Base-by-base conservation (phyloP, 768 basidiomycete species). In the Hygrocybe punicea region DNA sequence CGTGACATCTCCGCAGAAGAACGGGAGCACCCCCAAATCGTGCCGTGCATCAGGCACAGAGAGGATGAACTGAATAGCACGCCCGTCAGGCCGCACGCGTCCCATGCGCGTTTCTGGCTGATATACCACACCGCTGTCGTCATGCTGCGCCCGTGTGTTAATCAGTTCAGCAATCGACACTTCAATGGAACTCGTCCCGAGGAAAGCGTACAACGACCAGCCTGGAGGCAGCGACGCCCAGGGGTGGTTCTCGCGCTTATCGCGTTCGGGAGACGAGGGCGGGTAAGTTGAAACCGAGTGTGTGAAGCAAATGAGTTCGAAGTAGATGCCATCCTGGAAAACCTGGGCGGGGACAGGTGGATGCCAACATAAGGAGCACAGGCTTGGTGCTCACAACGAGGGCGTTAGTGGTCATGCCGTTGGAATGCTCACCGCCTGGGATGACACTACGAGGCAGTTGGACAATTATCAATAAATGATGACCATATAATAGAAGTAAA, bases 1-100 rank as follows among this genome's bases (percentile, higher is more conserved):
- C 3, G 86, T 88, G 2, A 87, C 71, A 63, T 90, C 88, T 11
- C 85, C 85, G 62, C 89, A 90, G 68, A 85, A 90, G 64, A 90
- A 90, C 6, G 88, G 87, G 16, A 84, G 67, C 1, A 63, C 61
- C 2, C 79, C 78, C 10, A 69, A 62, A 8, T 53, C 23, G 24
- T 56, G 49, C 17, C 45, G 60, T 34, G 45, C 53, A 23, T 51
- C 63, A 1, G 84, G 74, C 3, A 73, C 67, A 2, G 74, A 79
- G 37, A 87, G 79, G 39, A 84, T 63, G 86, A 87, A 89, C 62
- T 80, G 67, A 46, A 90, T 59, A 11, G 75, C 69, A 34, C 73
- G 69, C 2, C 86, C 86, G 56, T 88, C 85, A 0, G 75, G 68
- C 23, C 83, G 74, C 35, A 69, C 74, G 6, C 89, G 73, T 10